Conservation (phyloP, 2,329 filamentous ascomycete species). For the Penicillium rolfsii region DNA sequence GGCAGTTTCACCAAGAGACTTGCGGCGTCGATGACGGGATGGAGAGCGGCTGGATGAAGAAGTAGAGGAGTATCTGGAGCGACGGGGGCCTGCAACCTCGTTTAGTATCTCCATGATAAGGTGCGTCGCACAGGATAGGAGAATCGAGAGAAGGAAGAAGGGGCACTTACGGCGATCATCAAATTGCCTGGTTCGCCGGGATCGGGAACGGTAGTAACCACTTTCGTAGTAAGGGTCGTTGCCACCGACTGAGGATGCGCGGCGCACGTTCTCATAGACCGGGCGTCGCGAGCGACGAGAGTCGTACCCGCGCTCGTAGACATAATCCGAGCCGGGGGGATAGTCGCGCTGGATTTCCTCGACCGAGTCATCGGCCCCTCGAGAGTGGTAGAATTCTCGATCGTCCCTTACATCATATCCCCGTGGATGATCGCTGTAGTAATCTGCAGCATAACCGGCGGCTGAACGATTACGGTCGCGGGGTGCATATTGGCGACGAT, state of each 20-base stretch:
- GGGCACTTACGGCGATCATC: constrained; percentile 47
- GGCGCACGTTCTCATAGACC: constrained; percentile 41
- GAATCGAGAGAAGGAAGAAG: not conserved
- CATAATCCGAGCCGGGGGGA: constrained; percentile 65
- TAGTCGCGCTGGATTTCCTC: constrained; percentile 87
- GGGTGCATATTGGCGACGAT: constrained; percentile 34
- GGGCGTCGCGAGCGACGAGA: constrained; percentile 26
- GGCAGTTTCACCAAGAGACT: constrained; percentile 54
- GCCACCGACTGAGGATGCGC: constrained; percentile 42
- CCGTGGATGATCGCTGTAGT: constrained; percentile 31
- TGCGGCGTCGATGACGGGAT: constrained; percentile 46
- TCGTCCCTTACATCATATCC: constrained; percentile 22
- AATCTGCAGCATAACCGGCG: constrained; percentile 34
- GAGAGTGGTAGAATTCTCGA: constrained; percentile 39
- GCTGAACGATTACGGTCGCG: constrained; percentile 38
- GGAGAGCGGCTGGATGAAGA: constrained; percentile 48
- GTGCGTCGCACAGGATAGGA: not conserved
- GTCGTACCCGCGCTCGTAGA: constrained; percentile 33
- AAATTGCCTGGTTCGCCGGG: constrained; percentile 51
- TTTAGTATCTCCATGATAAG: constrained; percentile 1
- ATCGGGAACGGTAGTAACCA: constrained; percentile 38
- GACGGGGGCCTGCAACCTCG: constrained; percentile 32
- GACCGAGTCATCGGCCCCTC: constrained; percentile 73
- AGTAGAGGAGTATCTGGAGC: constrained; percentile 35
- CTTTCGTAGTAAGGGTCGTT: constrained; percentile 42